Evolutionary conservation across 192 early-diverging fungal genomes (phyloP).

Genomic region (Cetraspora pellucida): DNA sequence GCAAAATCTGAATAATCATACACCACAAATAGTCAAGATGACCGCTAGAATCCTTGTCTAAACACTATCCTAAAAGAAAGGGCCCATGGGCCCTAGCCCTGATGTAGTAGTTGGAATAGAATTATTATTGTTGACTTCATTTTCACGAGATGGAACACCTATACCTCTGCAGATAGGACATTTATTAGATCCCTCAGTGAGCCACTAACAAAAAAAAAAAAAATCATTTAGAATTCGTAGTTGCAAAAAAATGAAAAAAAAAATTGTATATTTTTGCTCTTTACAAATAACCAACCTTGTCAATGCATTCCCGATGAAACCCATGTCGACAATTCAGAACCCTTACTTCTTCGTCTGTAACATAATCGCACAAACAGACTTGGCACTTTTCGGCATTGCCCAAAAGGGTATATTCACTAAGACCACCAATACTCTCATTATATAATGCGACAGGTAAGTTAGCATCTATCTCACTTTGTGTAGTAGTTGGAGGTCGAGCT

Average conservation of each 20-base stretch:
- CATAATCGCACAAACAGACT: constrained; percentile 58
- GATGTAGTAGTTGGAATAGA: not conserved
- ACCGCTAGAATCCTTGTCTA: too few relatives aligned
- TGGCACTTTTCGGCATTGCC: constrained; percentile 49
- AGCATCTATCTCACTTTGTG: constrained; percentile 48
- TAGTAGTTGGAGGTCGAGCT: constrained; percentile 47
- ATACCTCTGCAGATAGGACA: constrained; percentile 59
- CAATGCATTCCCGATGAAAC: constrained; percentile 60
- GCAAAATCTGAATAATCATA: too few relatives aligned
- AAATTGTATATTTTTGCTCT: not conserved
- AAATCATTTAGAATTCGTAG: not conserved
- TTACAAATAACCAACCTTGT: constrained; percentile 40
- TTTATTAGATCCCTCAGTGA: constrained; percentile 57
- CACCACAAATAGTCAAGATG: too few relatives aligned
- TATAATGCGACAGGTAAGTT: constrained; percentile 40
- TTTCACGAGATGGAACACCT: constrained; percentile 38
- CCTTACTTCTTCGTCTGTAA: constrained; percentile 49
- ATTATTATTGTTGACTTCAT: not conserved
- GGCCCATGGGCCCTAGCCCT: not conserved
- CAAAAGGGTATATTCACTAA: constrained; percentile 35
- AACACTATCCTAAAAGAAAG: too few relatives aligned
- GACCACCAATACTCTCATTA: constrained; percentile 39
- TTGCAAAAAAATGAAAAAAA: not conserved
- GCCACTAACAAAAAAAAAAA: constrained; percentile 42
- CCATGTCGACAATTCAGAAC: constrained; percentile 57